Base-by-base conservation (phyloP, 305 asterid genomes). In the Lippia alba region DNA sequence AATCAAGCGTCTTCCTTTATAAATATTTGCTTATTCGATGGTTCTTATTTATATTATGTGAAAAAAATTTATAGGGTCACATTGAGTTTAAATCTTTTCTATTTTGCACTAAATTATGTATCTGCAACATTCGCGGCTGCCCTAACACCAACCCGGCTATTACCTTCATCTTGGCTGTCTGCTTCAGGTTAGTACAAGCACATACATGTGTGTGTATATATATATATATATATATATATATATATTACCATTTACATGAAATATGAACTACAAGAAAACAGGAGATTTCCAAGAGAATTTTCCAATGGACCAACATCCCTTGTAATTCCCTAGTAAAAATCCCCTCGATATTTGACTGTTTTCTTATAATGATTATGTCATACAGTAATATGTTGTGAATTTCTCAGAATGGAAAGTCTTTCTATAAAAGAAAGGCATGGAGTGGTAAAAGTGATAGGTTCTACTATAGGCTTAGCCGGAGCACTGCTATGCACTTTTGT, bases 401-500 rank as follows among this genome's bases (percentile, higher is more conserved):
- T 58, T 69, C 6, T 17, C 67, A 70, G 74, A 59, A 70, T 70
- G 67, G 74, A 78, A 33, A 83, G 54, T 30, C 40, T 83, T 24
- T 72, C 84, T 5, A 71, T 83, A 55, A 78, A 57, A 33, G 64
- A 69, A 30, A 24, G 30, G 30, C 30, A 24, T 24, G 30, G 30
- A 24, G 3, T 24, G 30, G 30, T 24, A 24, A 24, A 83, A 69
- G 74, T 77, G 62, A 5, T 77, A 12, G 84, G 84, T 16, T 71
- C 81, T 60, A 44, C 67, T 50, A 48, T 80, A 24, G 77, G 79
- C 24, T 45, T 80, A 58, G 66, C 71, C 10, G 87, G 87, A 50
- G 84, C 84, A 61, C 61, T 83, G 0, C 60, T 77, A 12, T 83
- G 80, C 9, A 73, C 84, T 44, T 79, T 83, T 71, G 66, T 64